Evolutionary conservation across 495 filamentous ascomycete genomes (phyloP).

Genomic region (Thermochaetoides thermophila): DNA sequence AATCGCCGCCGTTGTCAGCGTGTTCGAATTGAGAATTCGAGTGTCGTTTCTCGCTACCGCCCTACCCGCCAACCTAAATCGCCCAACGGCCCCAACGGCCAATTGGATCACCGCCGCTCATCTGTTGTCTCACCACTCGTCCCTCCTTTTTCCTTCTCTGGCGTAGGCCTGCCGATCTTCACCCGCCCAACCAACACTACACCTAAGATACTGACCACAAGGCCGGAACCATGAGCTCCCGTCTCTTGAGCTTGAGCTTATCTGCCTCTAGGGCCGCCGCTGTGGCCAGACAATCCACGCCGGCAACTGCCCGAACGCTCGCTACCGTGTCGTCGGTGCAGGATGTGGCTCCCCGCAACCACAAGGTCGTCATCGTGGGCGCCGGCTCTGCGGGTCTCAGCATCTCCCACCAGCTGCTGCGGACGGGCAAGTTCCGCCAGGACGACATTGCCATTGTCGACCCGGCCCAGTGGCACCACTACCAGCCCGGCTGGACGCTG

Average conservation of each 20-base stretch:
- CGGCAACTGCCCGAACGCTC: constrained; percentile 10
- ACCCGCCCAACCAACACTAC: no score
- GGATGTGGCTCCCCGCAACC: constrained; percentile 23
- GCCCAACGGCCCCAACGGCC: no score
- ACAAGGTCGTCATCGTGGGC: constrained; percentile 51
- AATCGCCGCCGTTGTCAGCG: no score
- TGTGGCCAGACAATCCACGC: not conserved
- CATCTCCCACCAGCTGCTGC: constrained; percentile 48
- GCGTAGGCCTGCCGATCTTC: no score
- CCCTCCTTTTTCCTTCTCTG: no score
- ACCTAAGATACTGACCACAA: no score
- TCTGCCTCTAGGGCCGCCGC: constrained; percentile 2
- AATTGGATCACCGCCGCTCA: no score
- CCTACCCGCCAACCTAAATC: no score
- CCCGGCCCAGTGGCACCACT: constrained; percentile 49
- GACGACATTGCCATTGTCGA: constrained; percentile 56
- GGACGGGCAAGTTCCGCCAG: constrained; percentile 35
- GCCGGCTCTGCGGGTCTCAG: constrained; percentile 47
- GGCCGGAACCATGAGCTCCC: constrained; percentile 3
- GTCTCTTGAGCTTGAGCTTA: constrained; percentile 2
- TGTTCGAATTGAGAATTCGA: no score
- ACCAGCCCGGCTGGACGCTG: constrained; percentile 59
- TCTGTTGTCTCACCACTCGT: no score
- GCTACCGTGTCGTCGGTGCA: constrained; percentile 31
- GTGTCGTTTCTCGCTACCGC: no score